A percentile compares a stretch with the other conserved stretches of the same genome.
Conservation (phyloP, 192 early-diverging fungal genomes). For the Backusella liffmaniae region DNA sequence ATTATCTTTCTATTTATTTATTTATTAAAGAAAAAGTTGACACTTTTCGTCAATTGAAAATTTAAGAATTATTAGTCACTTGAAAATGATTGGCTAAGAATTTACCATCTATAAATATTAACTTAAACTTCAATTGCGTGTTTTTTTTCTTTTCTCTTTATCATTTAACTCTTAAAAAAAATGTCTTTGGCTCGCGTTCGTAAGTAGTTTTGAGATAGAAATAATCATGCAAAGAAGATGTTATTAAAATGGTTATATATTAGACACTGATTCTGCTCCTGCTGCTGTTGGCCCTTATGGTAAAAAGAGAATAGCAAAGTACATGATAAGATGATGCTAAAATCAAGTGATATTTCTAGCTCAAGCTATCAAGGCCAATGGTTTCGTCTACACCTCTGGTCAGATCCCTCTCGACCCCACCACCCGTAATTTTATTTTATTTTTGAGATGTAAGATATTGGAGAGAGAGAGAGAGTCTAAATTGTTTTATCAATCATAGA, state of each 20-base stretch:
- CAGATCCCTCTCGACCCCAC: slow-evolving; percentile 74
- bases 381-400: slow-evolving; percentile 80
- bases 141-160: neutral
- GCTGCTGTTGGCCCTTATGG: slow-evolving; percentile 78
- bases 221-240: neutral
- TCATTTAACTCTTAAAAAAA: neutral
- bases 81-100: neutral
- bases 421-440: slow-evolving; percentile 52
- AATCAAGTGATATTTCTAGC: slow-evolving; percentile 31
- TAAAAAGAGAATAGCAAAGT: slow-evolving; percentile 24
- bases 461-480: neutral
- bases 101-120: neutral
- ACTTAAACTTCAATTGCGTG: neutral
- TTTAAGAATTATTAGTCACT: neutral
- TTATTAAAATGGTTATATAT: neutral
- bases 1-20: neutral
- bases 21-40: neutral
- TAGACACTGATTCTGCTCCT: slow-evolving; percentile 61
- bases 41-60: neutral
- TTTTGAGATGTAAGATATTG: neutral
- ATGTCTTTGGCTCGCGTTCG: slow-evolving; percentile 10
- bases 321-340: neutral
- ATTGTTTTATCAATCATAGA: slow-evolving; percentile 6
- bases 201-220: slow-evolving; percentile 14
- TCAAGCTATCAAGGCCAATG: slow-evolving; percentile 80